Evolutionary conservation across 2,329 filamentous ascomycete genomes (phyloP).

Genomic region (Leptographium wingfieldii): DNA sequence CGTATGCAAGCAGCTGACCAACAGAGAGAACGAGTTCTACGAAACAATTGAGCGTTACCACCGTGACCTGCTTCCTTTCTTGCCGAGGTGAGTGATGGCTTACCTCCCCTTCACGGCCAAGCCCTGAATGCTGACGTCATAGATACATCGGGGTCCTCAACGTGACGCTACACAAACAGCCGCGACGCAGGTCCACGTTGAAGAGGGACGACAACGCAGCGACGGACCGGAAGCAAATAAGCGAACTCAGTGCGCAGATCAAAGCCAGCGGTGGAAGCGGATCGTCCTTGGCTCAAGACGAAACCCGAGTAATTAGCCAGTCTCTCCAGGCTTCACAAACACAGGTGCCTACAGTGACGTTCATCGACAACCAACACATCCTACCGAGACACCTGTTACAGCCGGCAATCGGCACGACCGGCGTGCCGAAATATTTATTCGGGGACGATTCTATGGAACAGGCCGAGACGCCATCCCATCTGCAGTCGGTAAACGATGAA

Average conservation of each 20-base stretch:
- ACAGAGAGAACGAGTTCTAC: slow-evolving; percentile 97
- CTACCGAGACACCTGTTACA: slow-evolving; percentile 74
- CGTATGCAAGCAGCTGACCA: slow-evolving; percentile 97
- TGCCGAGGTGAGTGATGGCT: slow-evolving; percentile 54
- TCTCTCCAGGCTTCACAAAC: slow-evolving; percentile 55
- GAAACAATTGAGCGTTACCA: slow-evolving; percentile 89
- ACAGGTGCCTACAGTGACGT: slow-evolving; percentile 77
- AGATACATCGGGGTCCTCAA: slow-evolving; percentile 97
- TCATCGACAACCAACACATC: slow-evolving; percentile 89
- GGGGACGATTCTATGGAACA: background rate
- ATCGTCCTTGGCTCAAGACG: background rate
- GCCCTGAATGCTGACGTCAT: background rate
- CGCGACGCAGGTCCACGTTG: slow-evolving; percentile 48
- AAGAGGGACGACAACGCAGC: slow-evolving; percentile 34
- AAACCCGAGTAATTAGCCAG: slow-evolving; percentile 48
- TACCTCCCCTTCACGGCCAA: slow-evolving; percentile 4
- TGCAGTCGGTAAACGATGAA: background rate
- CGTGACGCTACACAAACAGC: slow-evolving; percentile 81
- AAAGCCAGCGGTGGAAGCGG: slow-evolving; percentile 6
- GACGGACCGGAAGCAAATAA: slow-evolving; percentile 23
- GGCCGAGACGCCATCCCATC: background rate
- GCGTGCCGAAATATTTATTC: background rate
- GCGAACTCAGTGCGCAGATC: slow-evolving; percentile 12
- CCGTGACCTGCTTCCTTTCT: slow-evolving; percentile 76
- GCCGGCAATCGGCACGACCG: slow-evolving; percentile 26